Evolutionary conservation across 2,329 filamentous ascomycete species (phyloP).

Genomic region (Verticillium isaacii): DNA sequence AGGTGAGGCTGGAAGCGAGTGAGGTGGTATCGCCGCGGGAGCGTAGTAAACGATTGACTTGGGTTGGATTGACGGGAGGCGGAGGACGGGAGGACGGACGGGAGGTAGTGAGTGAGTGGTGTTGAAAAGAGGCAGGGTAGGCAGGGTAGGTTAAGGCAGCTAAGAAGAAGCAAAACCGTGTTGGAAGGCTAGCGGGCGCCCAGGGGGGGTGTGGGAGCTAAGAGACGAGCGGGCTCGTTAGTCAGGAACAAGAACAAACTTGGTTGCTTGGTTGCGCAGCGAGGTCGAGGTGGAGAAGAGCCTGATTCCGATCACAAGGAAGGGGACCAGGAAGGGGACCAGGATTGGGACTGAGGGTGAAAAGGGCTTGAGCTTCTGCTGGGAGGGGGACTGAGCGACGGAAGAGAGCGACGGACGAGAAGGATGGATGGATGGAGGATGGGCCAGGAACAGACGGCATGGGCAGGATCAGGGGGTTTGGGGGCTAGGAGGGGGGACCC

Average conservation of each 20-base stretch:
- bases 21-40: constrained; percentile 2
- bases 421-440: constrained; percentile 2
- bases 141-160: constrained; percentile 5
- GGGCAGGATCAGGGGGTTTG: background rate
- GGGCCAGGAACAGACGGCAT: background rate
- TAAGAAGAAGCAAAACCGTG: background rate
- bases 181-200: background rate
- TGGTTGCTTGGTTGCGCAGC: constrained; percentile 2
- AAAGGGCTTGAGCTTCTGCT: background rate
- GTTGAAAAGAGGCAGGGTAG: constrained; percentile 3
- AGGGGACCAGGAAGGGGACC: background rate
- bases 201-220: background rate
- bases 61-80: background rate
- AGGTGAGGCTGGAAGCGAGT: constrained; percentile 8
- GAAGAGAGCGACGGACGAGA: background rate
- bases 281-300: constrained; percentile 1
- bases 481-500: background rate
- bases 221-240: constrained; percentile 2
- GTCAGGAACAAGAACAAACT: constrained; percentile 3
- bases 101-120: background rate
- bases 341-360: background rate
- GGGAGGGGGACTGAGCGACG: background rate
- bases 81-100: background rate
- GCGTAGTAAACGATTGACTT: background rate
- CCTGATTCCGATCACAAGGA: background rate